Conservation (phyloP, 2,329 filamentous ascomycete species). For the Pestalotiopsis sp. region DNA sequence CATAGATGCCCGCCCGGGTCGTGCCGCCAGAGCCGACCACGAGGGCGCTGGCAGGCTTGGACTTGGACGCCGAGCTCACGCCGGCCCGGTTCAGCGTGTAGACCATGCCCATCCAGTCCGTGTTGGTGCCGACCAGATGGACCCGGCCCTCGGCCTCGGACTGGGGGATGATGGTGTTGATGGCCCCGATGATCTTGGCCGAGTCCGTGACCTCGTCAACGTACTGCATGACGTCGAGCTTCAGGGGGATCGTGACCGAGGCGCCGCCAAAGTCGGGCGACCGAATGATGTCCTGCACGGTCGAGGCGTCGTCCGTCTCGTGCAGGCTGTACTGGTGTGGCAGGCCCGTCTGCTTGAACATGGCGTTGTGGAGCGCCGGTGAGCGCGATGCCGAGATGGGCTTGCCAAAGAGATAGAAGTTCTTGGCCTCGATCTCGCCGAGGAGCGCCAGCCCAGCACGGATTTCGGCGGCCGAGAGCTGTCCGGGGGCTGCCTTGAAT, state of each 20-base stretch:
- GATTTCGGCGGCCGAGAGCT: constrained; percentile 89
- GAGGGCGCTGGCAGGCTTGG: constrained; percentile 60
- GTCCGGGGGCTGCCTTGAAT: constrained; percentile 90
- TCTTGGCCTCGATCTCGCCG: constrained; percentile 73
- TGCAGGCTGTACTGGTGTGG: constrained; percentile 79
- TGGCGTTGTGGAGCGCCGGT: constrained; percentile 84
- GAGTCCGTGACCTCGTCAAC: constrained; percentile 81
- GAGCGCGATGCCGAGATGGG: constrained; percentile 84
- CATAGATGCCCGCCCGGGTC: constrained; percentile 86
- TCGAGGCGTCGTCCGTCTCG: constrained; percentile 70
- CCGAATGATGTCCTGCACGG: constrained; percentile 68
- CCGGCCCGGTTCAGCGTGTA: constrained; percentile 74
- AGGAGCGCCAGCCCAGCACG: constrained; percentile 76
- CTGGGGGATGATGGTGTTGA: constrained; percentile 86
- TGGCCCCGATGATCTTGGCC: constrained; percentile 82
- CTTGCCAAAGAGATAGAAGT: constrained; percentile 86
- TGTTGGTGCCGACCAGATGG: constrained; percentile 83
- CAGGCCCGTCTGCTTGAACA: constrained; percentile 77
- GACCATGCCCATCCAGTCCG: constrained; percentile 93
- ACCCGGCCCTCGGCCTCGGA: constrained; percentile 39
- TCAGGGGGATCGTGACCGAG: constrained; percentile 94
- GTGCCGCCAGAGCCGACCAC: constrained; percentile 93
- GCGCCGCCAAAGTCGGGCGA: constrained; percentile 83
- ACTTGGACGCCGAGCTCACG: constrained; percentile 44
- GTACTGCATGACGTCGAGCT: constrained; percentile 81